Conservation (phyloP, 805 yeast genomes). For the Wickerhamiella occidentalis region DNA sequence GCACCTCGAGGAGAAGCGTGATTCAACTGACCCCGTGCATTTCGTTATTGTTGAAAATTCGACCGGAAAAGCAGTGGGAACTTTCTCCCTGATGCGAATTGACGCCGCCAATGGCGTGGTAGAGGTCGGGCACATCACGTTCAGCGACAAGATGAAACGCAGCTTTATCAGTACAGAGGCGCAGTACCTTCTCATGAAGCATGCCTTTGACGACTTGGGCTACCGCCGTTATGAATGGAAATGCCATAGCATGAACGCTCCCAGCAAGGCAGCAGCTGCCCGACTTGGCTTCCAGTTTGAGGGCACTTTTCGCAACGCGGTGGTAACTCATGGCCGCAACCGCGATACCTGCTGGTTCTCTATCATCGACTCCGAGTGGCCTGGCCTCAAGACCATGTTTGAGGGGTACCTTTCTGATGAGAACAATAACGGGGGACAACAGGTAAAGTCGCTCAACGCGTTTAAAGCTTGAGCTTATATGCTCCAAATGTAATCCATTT, state of each 20-base stretch:
- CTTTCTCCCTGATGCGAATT: constrained; percentile 22
- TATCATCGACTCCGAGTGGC: constrained; percentile 28
- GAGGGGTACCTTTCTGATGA: constrained; percentile 23
- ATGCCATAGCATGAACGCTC: constrained; percentile 26
- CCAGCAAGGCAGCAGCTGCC: constrained; percentile 26
- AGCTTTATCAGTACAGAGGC: constrained; percentile 28
- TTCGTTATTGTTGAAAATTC: constrained; percentile 22
- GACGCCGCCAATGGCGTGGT: constrained; percentile 24
- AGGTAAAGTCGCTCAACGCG: constrained; percentile 20
- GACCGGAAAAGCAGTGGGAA: constrained; percentile 24
- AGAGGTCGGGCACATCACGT: constrained; percentile 27
- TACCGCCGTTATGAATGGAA: constrained; percentile 30
- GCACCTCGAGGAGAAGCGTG: constrained; percentile 3
- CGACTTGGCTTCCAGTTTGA: constrained; percentile 28
- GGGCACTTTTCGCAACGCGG: constrained; percentile 26
- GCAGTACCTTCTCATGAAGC: constrained; percentile 24
- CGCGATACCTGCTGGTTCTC: constrained; percentile 29
- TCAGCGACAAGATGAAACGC: constrained; percentile 19
- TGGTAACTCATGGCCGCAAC: constrained; percentile 24
- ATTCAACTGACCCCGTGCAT: constrained; percentile 13
- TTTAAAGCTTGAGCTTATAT: not conserved
- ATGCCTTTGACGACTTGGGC: constrained; percentile 25
- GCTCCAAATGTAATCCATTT: too few relatives aligned
- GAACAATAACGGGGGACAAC: constrained; percentile 22
- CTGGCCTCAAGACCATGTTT: constrained; percentile 19